These are phyloP conservation scores for Colletotrichum somersetense DNA, from an alignment of 2,329 filamentous ascomycete species.

Conservation along the genomic window DNA sequence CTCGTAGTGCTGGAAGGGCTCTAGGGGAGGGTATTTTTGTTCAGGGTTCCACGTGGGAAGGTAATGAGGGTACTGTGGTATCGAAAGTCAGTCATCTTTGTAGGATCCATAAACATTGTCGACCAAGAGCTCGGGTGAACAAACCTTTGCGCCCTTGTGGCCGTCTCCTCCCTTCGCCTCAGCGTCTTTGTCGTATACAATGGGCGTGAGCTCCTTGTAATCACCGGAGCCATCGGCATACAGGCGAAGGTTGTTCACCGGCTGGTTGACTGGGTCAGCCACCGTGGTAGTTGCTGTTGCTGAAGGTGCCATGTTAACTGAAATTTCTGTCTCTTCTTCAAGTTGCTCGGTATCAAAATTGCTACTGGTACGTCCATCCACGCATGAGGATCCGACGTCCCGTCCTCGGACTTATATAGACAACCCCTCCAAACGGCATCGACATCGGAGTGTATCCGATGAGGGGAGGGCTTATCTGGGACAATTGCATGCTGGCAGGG, in stretches of 20 bases:
- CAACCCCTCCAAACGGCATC: slow-evolving; percentile 13
- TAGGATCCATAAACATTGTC: not conserved
- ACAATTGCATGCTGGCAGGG: slow-evolving; percentile 57
- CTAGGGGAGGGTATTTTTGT: slow-evolving; percentile 68
- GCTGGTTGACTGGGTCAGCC: slow-evolving; percentile 40
- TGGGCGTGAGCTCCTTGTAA: slow-evolving; percentile 49
- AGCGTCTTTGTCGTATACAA: slow-evolving; percentile 46
- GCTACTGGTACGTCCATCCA: not conserved
- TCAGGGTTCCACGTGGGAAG: slow-evolving; percentile 71
- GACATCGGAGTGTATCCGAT: slow-evolving; percentile 23
- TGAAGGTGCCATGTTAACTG: slow-evolving; percentile 51
- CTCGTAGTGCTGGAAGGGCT: slow-evolving; percentile 73
- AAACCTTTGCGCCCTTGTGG: slow-evolving; percentile 42
- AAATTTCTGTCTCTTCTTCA: not conserved
- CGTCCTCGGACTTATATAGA: slow-evolving; percentile 33
- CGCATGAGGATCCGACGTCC: not conserved
- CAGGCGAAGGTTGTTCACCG: slow-evolving; percentile 53
- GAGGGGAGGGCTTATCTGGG: slow-evolving; percentile 22
- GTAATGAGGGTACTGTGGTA: slow-evolving; percentile 56
- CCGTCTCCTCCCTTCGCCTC: slow-evolving; percentile 46
- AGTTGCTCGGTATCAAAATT: not conserved
- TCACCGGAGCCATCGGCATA: slow-evolving; percentile 42
- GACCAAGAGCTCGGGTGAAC: not conserved
- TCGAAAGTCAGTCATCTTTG: not conserved
- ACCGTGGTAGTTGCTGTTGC: slow-evolving; percentile 49